phyloP scores from a whole-genome alignment of 768 basidiomycete genomes.

The Psilocybe subaeruginosa region DNA sequence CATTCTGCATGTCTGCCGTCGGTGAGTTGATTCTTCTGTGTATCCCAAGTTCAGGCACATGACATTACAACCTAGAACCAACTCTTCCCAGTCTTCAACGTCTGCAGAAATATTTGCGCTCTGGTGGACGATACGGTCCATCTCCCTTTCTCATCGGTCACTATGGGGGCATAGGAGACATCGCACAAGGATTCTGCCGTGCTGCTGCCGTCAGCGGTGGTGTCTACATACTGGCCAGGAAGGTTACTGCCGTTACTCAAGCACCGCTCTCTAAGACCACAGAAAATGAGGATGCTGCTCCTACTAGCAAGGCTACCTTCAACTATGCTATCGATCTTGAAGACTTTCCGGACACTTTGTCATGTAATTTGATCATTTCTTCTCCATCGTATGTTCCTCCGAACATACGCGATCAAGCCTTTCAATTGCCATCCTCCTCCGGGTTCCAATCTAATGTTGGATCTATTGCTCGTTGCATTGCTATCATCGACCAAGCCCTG shows the following conservation, averaged over 20 bases:
- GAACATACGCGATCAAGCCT: constrained; percentile 23
- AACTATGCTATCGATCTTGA: constrained; percentile 54
- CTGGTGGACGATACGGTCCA: constrained; percentile 82
- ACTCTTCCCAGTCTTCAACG: constrained; percentile 70
- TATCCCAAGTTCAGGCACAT: constrained; percentile 1
- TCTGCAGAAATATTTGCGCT: constrained; percentile 72
- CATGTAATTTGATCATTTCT: constrained; percentile 58
- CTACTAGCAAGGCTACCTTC: background rate
- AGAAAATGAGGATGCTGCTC: background rate
- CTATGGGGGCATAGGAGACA: constrained; percentile 92
- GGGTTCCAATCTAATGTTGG: constrained; percentile 8
- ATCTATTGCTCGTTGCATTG: constrained; percentile 36
- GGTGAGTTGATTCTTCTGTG: constrained; percentile 45
- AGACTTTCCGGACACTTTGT: constrained; percentile 62
- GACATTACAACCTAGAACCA: constrained; percentile 49
- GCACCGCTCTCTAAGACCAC: background rate
- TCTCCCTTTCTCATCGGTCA: constrained; percentile 91
- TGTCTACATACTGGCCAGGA: constrained; percentile 72
- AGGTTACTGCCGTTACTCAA: constrained; percentile 34
- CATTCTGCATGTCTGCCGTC: constrained; percentile 60
- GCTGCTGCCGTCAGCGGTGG: constrained; percentile 81
- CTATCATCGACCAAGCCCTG: constrained; percentile 40
- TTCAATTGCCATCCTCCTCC: constrained; percentile 11
- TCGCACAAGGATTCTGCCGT: constrained; percentile 90
- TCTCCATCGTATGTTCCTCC: constrained; percentile 39